Conservation (phyloP, 2,329 filamentous ascomycete genomes). For the Dryadomyces quercivorus region DNA sequence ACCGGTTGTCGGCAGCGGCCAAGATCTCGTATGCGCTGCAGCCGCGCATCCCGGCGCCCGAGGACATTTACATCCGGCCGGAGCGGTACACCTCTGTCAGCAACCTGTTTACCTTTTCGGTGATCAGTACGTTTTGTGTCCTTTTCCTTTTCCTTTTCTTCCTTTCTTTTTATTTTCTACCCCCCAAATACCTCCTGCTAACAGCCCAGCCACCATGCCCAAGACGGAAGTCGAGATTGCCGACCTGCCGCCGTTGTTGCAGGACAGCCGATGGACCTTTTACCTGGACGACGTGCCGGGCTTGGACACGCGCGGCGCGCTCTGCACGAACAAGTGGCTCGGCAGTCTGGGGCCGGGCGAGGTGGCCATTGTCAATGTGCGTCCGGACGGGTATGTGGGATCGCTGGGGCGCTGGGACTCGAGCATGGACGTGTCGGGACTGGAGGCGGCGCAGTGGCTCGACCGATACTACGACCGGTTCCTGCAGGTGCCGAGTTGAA, state of each 20-base stretch:
- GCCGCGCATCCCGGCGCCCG: slow-evolving; percentile 41
- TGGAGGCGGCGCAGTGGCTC: slow-evolving; percentile 40
- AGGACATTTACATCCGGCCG: slow-evolving; percentile 54
- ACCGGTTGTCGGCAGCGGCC: slow-evolving; percentile 45
- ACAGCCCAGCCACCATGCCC: slow-evolving; percentile 38
- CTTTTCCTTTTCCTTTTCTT: background rate
- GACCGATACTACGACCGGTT: slow-evolving; percentile 43
- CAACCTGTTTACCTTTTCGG: slow-evolving; percentile 55
- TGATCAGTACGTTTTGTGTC: slow-evolving; percentile 45
- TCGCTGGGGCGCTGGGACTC: slow-evolving; percentile 44
- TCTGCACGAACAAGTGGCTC: slow-evolving; percentile 59
- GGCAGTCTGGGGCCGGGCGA: slow-evolving; percentile 43
- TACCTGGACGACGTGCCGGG: slow-evolving; percentile 56
- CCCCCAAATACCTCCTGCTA: slow-evolving; percentile 3
- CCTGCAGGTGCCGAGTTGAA: slow-evolving; percentile 31
- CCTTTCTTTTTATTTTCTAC: background rate
- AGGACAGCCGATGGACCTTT: slow-evolving; percentile 57
- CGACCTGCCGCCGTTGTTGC: slow-evolving; percentile 48
- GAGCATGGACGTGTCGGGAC: slow-evolving; percentile 35
- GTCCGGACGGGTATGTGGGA: slow-evolving; percentile 64
- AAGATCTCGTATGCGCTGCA: slow-evolving; percentile 49
- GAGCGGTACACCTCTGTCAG: slow-evolving; percentile 58
- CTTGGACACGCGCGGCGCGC: slow-evolving; percentile 35
- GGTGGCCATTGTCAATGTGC: slow-evolving; percentile 53
- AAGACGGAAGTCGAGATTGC: slow-evolving; percentile 53